Base-by-base conservation (phyloP, 116 monocot species). In the Trichopus zeylanicus region DNA sequence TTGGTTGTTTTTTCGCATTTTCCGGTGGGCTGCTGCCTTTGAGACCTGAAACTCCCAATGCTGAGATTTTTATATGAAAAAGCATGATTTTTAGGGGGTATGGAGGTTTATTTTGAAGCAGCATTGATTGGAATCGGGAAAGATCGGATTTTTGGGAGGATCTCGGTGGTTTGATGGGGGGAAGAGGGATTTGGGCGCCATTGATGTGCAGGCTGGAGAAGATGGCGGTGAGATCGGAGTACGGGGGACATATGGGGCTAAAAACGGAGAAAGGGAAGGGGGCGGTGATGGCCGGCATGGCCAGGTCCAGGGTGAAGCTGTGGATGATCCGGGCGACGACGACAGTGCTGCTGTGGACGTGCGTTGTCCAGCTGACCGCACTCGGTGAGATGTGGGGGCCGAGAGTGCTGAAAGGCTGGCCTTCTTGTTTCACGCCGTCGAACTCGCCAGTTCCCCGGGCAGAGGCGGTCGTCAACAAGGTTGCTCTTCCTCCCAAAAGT, bases 321-420 rank as follows among this genome's bases (percentile, higher is more conserved):
- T 87, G 87, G 87, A 75, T 82, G 62, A 60, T 87, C 21, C 60
- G 87, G 48, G 82, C 72, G 25, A 78, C 75, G 24, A 82, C 82
- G 11, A 82, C 75, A 3, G 69, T 87, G 48, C 69, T 87, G 26
- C 59, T 87, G 48, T 87, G 87, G 87, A 87, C 82, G 8, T 81
- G 82, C 56, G 69, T 82, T 1, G 69, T 87, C 26, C 87, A 87
- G 81, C 75, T 87, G 28, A 82, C 67, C 22, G 75, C 87, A 29
- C 30, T 87, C 12, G 82, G 87, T 46, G 82, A 87, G 63, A 70
- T 75, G 30, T 87, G 87, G 82, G 72, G 78, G 18, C 82, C 87
- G 20, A 52, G 73, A 37, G 82, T 82, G 28, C 63, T 87, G 60
- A 87, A 87, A 53, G 82, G 82, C 2, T 87, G 75, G 82, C 87